A percentile compares a stretch with the other conserved stretches of the same genome.
Conservation (phyloP, 108 stramenopile genomes). For the Cylindrotheca closterium region DNA sequence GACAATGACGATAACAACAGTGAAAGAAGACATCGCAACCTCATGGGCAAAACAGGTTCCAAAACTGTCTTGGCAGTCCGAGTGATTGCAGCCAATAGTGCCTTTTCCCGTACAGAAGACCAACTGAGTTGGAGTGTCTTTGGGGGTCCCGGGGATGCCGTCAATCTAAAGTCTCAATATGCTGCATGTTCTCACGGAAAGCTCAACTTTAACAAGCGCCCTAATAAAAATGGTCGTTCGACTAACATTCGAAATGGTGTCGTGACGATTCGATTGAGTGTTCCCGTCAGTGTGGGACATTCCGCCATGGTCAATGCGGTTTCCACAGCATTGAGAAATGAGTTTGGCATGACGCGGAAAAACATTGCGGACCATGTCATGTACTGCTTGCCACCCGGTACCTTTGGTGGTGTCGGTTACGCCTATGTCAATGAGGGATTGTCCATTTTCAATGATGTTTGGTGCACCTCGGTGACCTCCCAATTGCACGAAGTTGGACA, state of each 20-base stretch:
- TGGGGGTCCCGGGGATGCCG: not conserved
- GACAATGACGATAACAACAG: too few species aligned
- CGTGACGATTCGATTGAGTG: conserved; percentile 1
- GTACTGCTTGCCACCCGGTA: conserved; percentile 48
- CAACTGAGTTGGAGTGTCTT: not conserved
- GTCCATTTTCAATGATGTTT: not conserved
- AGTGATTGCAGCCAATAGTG: conserved; percentile 13
- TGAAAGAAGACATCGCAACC: not conserved
- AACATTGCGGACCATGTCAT: conserved; percentile 28
- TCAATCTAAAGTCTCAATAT: not conserved
- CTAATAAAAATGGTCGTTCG: not conserved
- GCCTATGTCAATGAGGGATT: not conserved
- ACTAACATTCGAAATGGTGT: conserved; percentile 1
- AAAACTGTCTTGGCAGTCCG: conserved; percentile 24
- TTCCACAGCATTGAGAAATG: not conserved
- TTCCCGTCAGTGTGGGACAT: not conserved
- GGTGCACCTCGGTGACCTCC: not conserved
- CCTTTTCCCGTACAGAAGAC: conserved; percentile 1
- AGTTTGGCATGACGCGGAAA: not conserved
- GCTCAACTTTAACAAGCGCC: conserved; percentile 1
- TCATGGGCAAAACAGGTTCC: not conserved
- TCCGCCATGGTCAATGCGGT: not conserved
- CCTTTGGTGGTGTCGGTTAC: not conserved
- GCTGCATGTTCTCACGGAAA: not conserved
- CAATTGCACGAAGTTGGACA: not conserved